phyloP scores from a whole-genome alignment of 345 rosid species.

The Lepidium aucheri region DNA sequence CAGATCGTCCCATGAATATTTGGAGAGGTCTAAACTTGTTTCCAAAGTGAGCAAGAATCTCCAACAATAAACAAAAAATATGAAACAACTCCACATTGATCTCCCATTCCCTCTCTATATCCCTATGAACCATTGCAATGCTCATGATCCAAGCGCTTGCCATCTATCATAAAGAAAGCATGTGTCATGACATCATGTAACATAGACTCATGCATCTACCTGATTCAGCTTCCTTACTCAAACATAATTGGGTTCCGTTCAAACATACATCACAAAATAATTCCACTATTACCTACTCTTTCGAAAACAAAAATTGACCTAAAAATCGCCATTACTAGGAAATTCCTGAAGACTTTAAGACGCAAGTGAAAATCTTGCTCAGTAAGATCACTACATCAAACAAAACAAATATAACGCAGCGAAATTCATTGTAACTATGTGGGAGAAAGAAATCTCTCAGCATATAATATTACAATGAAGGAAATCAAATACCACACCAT shows the following conservation, averaged over 20 bases:
- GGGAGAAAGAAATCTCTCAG: neutral
- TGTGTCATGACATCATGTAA: constrained; percentile 75
- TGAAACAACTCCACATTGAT: constrained; percentile 64
- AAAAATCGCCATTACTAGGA: neutral
- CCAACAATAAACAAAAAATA: constrained; percentile 49
- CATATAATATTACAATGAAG: neutral
- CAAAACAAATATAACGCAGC: neutral
- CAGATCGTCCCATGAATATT: constrained; percentile 51
- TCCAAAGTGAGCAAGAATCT: constrained; percentile 69
- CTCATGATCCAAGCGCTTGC: constrained; percentile 93
- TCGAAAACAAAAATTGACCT: neutral
- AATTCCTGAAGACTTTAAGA: neutral
- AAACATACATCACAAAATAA: neutral
- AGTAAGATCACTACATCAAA: neutral
- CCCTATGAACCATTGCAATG: constrained; percentile 91
- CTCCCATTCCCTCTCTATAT: constrained; percentile 90
- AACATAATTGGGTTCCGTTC: neutral
- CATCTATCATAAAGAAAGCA: constrained; percentile 97
- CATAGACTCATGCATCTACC: constrained; percentile 56
- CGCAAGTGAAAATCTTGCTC: neutral
- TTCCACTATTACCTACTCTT: neutral
- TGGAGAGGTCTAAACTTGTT: constrained; percentile 50
- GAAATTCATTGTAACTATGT: neutral
- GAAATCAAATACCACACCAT: neutral
- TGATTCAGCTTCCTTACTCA: constrained; percentile 35